phyloP scores from a whole-genome alignment of 495 filamentous ascomycete species.

The Trichoderma erinaceum region DNA sequence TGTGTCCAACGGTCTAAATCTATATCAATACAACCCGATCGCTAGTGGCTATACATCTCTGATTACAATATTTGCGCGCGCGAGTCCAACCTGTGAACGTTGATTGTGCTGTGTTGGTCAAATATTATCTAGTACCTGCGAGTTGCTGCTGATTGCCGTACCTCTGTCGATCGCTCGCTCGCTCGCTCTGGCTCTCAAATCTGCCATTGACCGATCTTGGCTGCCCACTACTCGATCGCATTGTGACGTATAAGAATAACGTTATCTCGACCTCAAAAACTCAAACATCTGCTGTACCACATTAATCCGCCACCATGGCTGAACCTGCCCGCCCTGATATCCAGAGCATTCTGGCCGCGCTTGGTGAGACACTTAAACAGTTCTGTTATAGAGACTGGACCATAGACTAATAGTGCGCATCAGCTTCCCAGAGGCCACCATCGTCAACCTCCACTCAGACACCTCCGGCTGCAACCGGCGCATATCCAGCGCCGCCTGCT shows the following conservation, averaged over 20 bases:
- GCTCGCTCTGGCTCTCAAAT: not conserved
- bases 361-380: conserved; percentile 33
- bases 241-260: not conserved
- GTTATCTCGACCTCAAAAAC: not conserved
- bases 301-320: conserved; percentile 31
- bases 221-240: not conserved
- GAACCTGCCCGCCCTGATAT: conserved; percentile 42
- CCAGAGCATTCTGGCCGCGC: conserved; percentile 46
- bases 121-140: not conserved
- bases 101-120: conserved; percentile 4
- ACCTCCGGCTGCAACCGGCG: conserved; percentile 31
- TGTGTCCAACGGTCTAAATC: not conserved
- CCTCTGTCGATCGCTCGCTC: conserved; percentile 8
- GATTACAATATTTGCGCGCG: conserved; percentile 9
- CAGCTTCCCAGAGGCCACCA: conserved; percentile 28
- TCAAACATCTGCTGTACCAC: not conserved
- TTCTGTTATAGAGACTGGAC: conserved; percentile 12
- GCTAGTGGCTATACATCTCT: not conserved
- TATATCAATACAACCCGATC: conserved; percentile 2
- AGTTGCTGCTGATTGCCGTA: not conserved
- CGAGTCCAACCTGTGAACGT: conserved; percentile 9
- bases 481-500: conserved; percentile 26
- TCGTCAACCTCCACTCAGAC: conserved; percentile 38
- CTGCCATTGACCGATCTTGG: conserved; percentile 5
- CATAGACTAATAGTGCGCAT: conserved; percentile 15